Conservation (phyloP, 2,329 filamentous ascomycete genomes). For the Botryotinia calthae region DNA sequence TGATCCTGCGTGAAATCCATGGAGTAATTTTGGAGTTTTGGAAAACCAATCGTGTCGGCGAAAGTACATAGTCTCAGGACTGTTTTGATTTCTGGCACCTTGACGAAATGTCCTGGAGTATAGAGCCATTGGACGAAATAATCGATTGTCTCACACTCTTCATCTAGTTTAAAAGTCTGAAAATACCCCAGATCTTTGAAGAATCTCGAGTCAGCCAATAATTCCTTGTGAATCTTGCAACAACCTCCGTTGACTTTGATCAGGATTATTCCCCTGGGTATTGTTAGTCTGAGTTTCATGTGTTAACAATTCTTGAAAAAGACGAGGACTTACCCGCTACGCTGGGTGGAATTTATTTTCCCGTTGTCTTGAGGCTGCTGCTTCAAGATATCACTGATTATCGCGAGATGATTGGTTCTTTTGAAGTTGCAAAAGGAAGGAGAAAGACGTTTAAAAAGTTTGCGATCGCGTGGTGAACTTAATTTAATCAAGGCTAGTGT, state of each 20-base stretch:
- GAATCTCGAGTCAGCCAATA: neutral
- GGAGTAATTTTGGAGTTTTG: neutral
- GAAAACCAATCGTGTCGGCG: rapidly evolving
- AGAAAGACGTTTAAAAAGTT: too few relatives aligned
- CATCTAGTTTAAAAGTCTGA: neutral
- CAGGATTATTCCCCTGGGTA: neutral
- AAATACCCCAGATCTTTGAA: rapidly evolving
- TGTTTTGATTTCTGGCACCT: neutral
- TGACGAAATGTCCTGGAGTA: neutral
- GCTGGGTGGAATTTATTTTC: too few relatives aligned
- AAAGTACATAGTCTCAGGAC: neutral
- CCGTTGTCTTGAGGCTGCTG: too few relatives aligned
- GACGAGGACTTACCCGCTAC: neutral
- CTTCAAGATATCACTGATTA: neutral
- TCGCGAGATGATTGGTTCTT: neutral
- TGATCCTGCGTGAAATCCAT: neutral
- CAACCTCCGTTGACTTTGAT: neutral
- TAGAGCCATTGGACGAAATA: neutral
- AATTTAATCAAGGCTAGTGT: too few relatives aligned
- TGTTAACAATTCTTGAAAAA: too few relatives aligned
- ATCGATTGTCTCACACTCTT: neutral
- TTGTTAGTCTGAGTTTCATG: neutral
- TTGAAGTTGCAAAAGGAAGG: neutral
- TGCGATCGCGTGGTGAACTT: too few relatives aligned
- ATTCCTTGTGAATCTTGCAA: neutral